Conservation (phyloP, 2,329 filamentous ascomycete species). For the Colletotrichum liaoningense region DNA sequence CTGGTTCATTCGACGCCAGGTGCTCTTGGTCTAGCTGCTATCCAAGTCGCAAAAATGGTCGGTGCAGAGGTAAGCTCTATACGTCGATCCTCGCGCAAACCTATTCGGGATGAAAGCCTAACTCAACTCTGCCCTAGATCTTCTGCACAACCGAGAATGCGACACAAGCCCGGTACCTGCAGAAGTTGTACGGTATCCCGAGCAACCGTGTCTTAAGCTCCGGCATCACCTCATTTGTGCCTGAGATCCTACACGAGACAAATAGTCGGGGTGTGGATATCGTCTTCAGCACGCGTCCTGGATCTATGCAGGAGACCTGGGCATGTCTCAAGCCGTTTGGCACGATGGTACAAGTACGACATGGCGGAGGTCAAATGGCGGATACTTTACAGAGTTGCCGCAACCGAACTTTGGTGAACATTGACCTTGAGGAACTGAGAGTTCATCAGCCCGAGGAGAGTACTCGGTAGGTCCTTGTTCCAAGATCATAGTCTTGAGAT, state of each 20-base stretch:
- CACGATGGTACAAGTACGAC: conserved; percentile 57
- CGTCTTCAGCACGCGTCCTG: conserved; percentile 54
- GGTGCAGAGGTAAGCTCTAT: conserved; percentile 5
- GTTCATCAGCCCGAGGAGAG: not conserved
- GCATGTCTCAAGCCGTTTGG: conserved; percentile 57
- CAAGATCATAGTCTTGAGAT: too few relatives aligned
- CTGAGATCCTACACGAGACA: conserved; percentile 42
- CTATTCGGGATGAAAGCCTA: not conserved
- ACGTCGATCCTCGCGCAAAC: not conserved
- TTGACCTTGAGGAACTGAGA: conserved; percentile 43
- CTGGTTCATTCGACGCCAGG: conserved; percentile 22
- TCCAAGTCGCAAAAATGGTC: conserved; percentile 9
- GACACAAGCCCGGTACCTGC: conserved; percentile 49
- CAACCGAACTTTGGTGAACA: conserved; percentile 47
- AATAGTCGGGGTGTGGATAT: conserved; percentile 47
- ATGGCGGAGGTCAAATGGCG: conserved; percentile 53
- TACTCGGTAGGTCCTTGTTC: not conserved
- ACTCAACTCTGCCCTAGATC: conserved; percentile 35
- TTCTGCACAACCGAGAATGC: conserved; percentile 48
- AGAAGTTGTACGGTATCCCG: conserved; percentile 44
- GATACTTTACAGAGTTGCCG: conserved; percentile 52
- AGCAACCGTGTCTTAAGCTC: conserved; percentile 45
- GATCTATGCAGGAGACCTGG: conserved; percentile 55
- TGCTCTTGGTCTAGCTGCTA: conserved; percentile 1
- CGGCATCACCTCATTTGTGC: conserved; percentile 45